Percentiles rank a stretch among this genome's conserved stretches.
phyloP scores from a whole-genome alignment of 2,329 filamentous ascomycete species.

The Bipolaris zeicola region DNA sequence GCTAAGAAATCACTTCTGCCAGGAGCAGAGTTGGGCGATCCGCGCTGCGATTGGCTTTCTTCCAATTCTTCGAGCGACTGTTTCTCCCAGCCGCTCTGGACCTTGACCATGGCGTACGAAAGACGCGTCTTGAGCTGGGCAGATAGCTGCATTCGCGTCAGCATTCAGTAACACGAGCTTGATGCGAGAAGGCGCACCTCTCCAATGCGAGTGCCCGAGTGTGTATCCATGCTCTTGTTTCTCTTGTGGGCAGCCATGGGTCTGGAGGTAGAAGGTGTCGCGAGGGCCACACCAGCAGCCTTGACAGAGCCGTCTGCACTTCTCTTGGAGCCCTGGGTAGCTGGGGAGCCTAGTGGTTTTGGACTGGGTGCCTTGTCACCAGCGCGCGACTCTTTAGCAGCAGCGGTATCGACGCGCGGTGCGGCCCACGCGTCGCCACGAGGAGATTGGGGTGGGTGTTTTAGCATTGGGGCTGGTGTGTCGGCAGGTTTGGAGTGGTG shows the following conservation, averaged over 20 bases:
- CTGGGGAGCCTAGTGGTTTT: slow-evolving; percentile 50
- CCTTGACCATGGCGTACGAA: slow-evolving; percentile 92
- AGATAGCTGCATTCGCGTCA: slow-evolving; percentile 63
- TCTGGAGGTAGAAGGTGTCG: slow-evolving; percentile 14
- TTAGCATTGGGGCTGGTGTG: slow-evolving; percentile 20
- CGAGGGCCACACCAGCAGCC: slow-evolving; percentile 31
- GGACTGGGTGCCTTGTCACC: slow-evolving; percentile 47
- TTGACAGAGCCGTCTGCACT: slow-evolving; percentile 76
- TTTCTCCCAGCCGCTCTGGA: slow-evolving; percentile 83
- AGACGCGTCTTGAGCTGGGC: slow-evolving; percentile 81
- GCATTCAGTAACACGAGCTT: slow-evolving; percentile 20
- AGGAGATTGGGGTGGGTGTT: slow-evolving; percentile 59
- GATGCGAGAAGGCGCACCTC: slow-evolving; percentile 64
- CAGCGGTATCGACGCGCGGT: slow-evolving; percentile 32
- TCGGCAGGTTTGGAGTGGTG: slow-evolving; percentile 55
- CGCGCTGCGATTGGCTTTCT: slow-evolving; percentile 70
- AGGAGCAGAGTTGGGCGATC: slow-evolving; percentile 66
- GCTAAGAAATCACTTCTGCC: slow-evolving; percentile 49
- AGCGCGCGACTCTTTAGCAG: slow-evolving; percentile 33
- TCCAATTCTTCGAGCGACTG: slow-evolving; percentile 79
- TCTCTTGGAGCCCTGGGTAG: slow-evolving; percentile 66
- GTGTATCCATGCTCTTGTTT: slow-evolving; percentile 71
- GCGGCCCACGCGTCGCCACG: slow-evolving; percentile 35
- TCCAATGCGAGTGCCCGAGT: slow-evolving; percentile 70
- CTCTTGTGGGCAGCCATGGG: slow-evolving; percentile 64